Percentiles rank a stretch among this genome's conserved stretches.
Conservation (phyloP, 2,329 filamentous ascomycete species). For the Aspergillus sojae region DNA sequence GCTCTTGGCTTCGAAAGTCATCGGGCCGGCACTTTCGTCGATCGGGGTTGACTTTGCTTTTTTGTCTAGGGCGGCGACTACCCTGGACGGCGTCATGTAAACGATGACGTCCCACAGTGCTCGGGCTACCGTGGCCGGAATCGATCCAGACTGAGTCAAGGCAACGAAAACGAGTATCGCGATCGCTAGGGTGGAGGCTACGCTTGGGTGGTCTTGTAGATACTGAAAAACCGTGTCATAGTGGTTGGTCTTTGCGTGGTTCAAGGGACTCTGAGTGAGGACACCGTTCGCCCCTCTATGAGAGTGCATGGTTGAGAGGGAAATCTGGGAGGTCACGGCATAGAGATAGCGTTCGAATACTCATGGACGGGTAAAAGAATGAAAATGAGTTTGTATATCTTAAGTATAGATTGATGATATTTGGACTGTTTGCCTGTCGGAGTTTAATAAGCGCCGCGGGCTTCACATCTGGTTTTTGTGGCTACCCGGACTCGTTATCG, state of each 20-base stretch:
- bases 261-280: constrained; percentile 32
- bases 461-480: constrained; percentile 30
- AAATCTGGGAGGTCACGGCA: constrained; percentile 20
- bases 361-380: constrained; percentile 18
- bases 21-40: constrained; percentile 42
- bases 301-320: constrained; percentile 39
- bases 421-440: constrained; percentile 2
- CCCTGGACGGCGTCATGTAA: constrained; percentile 42
- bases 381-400: not conserved
- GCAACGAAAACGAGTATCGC: constrained; percentile 32
- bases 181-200: constrained; percentile 34
- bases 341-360: constrained; percentile 20
- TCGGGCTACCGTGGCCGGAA: constrained; percentile 34
- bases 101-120: constrained; percentile 43
- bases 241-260: constrained; percentile 28
- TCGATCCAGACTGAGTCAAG: constrained; percentile 33
- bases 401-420: not conserved
- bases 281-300: constrained; percentile 33
- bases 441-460: constrained; percentile 16
- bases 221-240: constrained; percentile 36
- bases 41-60: constrained; percentile 44
- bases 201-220: constrained; percentile 29
- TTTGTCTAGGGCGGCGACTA: constrained; percentile 53
- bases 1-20: constrained; percentile 59
- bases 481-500: constrained; percentile 40